These are phyloP conservation scores for Rhamnella rubrinervis DNA, from an alignment of 331 rosid genomes.

Conservation along the genomic window DNA sequence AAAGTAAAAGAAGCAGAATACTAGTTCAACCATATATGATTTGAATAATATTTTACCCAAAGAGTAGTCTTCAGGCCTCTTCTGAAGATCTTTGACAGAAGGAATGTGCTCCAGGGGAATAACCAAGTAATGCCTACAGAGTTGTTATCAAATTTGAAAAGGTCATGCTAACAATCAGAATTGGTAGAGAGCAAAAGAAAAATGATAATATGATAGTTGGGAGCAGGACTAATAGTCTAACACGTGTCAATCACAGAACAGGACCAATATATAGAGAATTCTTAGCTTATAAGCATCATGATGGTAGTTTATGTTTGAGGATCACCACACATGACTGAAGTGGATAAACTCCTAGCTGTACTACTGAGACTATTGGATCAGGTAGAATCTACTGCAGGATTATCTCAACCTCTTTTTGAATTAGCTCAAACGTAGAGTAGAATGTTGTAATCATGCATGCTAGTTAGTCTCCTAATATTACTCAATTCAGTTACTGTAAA, in stretches of 20 bases:
- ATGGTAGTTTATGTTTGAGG: neutral
- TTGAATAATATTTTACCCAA: constrained; percentile 50
- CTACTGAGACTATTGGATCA: too few relatives aligned
- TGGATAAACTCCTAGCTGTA: too few relatives aligned
- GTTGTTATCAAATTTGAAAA: constrained; percentile 15
- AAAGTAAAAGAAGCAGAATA: neutral
- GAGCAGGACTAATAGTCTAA: neutral
- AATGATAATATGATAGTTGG: neutral
- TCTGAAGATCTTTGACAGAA: constrained; percentile 63
- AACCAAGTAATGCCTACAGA: constrained; percentile 83
- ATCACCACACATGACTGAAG: too few relatives aligned
- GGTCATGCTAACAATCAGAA: constrained; percentile 9
- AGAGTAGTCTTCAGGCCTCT: constrained; percentile 60
- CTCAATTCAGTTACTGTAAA: too few relatives aligned
- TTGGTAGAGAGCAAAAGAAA: neutral
- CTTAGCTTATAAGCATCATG: neutral
- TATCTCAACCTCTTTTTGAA: too few relatives aligned
- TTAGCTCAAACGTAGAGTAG: too few relatives aligned
- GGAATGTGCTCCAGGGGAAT: constrained; percentile 78
- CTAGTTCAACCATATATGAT: constrained; percentile 6
- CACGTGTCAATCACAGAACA: neutral
- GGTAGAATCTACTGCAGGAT: too few relatives aligned
- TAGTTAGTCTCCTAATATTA: too few relatives aligned
- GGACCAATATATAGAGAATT: too few relatives aligned
- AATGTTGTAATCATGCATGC: too few relatives aligned